phyloP scores from a whole-genome alignment of 345 rosid species.

The Moringa oleifera region DNA sequence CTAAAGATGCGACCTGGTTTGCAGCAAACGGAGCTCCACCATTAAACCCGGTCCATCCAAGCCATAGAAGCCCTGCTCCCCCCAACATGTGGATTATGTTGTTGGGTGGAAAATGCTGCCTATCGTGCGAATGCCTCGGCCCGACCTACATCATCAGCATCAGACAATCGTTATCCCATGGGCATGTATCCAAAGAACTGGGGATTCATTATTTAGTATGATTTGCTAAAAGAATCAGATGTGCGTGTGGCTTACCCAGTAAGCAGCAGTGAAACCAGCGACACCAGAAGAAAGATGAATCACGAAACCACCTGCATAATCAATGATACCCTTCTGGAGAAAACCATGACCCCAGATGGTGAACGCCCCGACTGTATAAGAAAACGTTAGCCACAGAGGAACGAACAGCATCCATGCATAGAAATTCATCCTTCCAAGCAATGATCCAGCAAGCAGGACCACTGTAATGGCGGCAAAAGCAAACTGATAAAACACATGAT shows the following conservation, averaged over 20 bases:
- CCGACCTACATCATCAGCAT: conserved; percentile 32
- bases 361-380: conserved; percentile 49
- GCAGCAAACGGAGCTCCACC: conserved; percentile 52
- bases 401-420: conserved; percentile 67
- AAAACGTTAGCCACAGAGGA: conserved; percentile 48
- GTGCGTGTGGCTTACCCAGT: conserved; percentile 37
- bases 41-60: conserved; percentile 67
- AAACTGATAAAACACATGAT: conserved; percentile 46
- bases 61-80: conserved; percentile 65
- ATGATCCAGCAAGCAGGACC: conserved; percentile 44
- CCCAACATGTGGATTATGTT: conserved; percentile 59
- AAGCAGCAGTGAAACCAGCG: conserved; percentile 67
- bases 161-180: too few relatives aligned
- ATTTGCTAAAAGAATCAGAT: conserved; percentile 2
- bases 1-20: conserved; percentile 31
- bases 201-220: not conserved
- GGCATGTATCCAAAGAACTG: too few relatives aligned
- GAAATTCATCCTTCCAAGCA: conserved; percentile 64
- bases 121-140: conserved; percentile 48
- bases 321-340: conserved; percentile 25
- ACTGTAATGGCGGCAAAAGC: conserved; percentile 65
- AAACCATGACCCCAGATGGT: conserved; percentile 49
- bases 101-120: conserved; percentile 64
- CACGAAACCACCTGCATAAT: conserved; percentile 60
- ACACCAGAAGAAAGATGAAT: conserved; percentile 70